Base-by-base conservation (phyloP, 2,329 filamentous ascomycete species). In the Epichloe aotearoae region DNA sequence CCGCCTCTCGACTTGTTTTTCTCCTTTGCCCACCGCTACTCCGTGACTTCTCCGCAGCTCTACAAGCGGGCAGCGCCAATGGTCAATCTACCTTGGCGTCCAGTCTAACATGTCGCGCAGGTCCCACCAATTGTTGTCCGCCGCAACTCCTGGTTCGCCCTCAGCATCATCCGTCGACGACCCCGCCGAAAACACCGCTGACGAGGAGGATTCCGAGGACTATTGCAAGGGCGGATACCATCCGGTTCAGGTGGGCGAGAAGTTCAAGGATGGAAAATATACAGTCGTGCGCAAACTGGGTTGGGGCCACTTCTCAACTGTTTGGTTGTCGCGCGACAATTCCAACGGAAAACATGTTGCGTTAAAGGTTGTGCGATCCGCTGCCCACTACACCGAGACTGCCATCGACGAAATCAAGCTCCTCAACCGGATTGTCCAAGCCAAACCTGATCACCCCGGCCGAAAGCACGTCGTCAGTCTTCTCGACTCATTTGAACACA, bases 191-290 rank as follows among this genome's bases (percentile, higher is more conserved):
- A 90, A 93, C 65, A 95, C 91, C 39, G 91, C 90, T 64, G 93
- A 97, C 66, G 93, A 98, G 72, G 93, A 98, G 71, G 93, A 98
- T 69, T 95, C 88, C 46, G 91, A 97, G 70, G 93, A 98, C 69
- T 98, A 98, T 74, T 96, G 91, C 79, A 97, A 97, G 72, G 93
- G 93, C 62, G 93, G 93, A 54, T 98, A 97, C 69, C 93, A 98
- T 65, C 93, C 93, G 3, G 93, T 98, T 47, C 79, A 82, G 61
- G 85, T 97, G 54, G 93, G 93, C 61, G 93, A 98, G 72, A 86
- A 89, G 64, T 97, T 96, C 79, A 97, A 97, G 68, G 88, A 97
- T 66, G 90, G 88, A 59, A 91, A 88, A 72, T 98, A 98, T 71
- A 93, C 90, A 15, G 83, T 97, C 52, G 86, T 97, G 67, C 86